A percentile compares a stretch with the other conserved stretches of the same genome.
phyloP scores from a whole-genome alignment of 768 basidiomycete species.

The Rhodotorula graminis region DNA sequence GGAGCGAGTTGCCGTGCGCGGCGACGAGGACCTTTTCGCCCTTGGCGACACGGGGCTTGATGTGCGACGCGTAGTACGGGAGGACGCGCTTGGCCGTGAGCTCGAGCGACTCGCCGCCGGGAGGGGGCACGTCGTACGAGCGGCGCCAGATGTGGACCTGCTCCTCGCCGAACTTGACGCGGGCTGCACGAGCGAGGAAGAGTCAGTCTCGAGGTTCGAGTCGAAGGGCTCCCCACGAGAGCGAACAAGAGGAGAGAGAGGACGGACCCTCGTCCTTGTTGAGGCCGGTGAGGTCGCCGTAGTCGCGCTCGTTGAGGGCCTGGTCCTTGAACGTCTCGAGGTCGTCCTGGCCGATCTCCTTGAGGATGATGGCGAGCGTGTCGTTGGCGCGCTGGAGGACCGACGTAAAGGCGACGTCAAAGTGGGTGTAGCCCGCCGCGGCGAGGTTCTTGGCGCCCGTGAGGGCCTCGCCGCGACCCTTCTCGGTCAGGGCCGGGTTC shows the following conservation, averaged over 20 bases:
- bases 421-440: conserved; percentile 30
- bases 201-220: not conserved
- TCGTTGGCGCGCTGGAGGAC: conserved; percentile 42
- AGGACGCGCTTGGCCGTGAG: conserved; percentile 41
- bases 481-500: conserved; percentile 38
- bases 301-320: conserved; percentile 42
- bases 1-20: conserved; percentile 44
- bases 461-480: conserved; percentile 39
- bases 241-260: not conserved
- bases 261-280: conserved; percentile 42
- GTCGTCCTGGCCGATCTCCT: conserved; percentile 41
- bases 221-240: not conserved
- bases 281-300: conserved; percentile 41
- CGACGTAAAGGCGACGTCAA: conserved; percentile 42
- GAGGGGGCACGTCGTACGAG: conserved; percentile 42
- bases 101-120: conserved; percentile 43
- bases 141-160: conserved; percentile 44
- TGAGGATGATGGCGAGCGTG: conserved; percentile 44
- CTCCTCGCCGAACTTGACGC: conserved; percentile 42
- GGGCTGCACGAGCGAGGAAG: conserved; percentile 5
- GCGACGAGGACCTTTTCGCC: conserved; percentile 44
- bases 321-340: conserved; percentile 39
- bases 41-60: conserved; percentile 36
- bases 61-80: conserved; percentile 43
- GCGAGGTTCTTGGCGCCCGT: conserved; percentile 36